phyloP scores from a whole-genome alignment of 1,139 yeast species.

The Pichia sp. region DNA sequence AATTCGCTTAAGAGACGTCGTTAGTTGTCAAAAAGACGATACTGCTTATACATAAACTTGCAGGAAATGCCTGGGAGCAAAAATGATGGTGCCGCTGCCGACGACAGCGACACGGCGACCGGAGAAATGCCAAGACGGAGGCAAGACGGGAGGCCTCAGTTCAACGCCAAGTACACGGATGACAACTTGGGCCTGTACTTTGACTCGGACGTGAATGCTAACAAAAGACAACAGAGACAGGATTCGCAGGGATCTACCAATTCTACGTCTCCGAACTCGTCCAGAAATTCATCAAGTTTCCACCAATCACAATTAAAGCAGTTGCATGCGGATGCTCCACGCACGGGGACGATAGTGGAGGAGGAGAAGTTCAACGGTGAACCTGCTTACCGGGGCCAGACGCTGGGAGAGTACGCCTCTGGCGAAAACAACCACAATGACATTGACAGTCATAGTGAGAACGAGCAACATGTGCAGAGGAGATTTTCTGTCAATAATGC shows the following conservation, averaged over 20 bases:
- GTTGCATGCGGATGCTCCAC: not conserved
- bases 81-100: not conserved
- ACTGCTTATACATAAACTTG: not conserved
- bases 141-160: constrained; percentile 11
- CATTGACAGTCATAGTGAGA: not conserved
- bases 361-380: not conserved
- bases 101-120: not conserved
- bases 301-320: not conserved
- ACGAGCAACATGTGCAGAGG: not conserved
- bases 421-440: not conserved
- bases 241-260: constrained; percentile 21
- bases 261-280: constrained; percentile 24
- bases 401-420: too few relatives aligned
- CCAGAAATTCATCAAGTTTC: constrained; percentile 23
- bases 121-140: not conserved
- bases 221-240: constrained; percentile 10
- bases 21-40: not conserved
- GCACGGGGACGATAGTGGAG: not conserved
- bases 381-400: not conserved
- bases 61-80: not conserved
- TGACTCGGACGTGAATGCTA: not conserved
- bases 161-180: constrained; percentile 21
- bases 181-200: constrained; percentile 8
- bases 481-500: not conserved
- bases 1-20: not conserved